A percentile compares a stretch with the other conserved stretches of the same genome.
These are phyloP conservation scores for Candida smagusa DNA, from an alignment of 1,139 yeast species.

Conservation along the genomic window DNA sequence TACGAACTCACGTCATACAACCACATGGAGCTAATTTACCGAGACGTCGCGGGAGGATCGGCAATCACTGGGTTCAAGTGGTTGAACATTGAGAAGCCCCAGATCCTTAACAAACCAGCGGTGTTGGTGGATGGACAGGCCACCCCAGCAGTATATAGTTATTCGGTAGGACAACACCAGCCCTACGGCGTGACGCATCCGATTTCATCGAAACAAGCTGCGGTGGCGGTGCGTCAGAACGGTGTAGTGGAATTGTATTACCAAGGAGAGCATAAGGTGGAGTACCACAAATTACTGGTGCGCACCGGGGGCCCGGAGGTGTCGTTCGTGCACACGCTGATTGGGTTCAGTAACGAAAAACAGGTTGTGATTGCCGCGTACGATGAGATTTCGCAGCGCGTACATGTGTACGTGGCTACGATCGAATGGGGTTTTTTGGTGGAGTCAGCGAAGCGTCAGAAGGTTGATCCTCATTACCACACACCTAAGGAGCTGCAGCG, in stretches of 20 bases:
- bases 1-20: conserved; percentile 47
- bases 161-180: conserved; percentile 56
- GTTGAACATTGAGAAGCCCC: conserved; percentile 67
- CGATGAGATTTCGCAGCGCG: conserved; percentile 34
- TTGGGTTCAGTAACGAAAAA: conserved; percentile 57
- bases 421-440: conserved; percentile 63
- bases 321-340: conserved; percentile 46
- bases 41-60: conserved; percentile 25
- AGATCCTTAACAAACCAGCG: conserved; percentile 54
- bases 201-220: conserved; percentile 64
- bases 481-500: conserved; percentile 45
- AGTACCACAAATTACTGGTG: conserved; percentile 40
- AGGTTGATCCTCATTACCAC: conserved; percentile 49
- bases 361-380: conserved; percentile 47
- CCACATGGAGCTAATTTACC: conserved; percentile 45
- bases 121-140: conserved; percentile 17
- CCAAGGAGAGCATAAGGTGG: conserved; percentile 62
- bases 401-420: conserved; percentile 45
- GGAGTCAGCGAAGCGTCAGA: conserved; percentile 47
- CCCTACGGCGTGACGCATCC: conserved; percentile 72
- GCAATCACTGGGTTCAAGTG: conserved; percentile 57
- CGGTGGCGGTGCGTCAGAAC: conserved; percentile 60
- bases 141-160: conserved; percentile 34
- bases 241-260: conserved; percentile 60
- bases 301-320: conserved; percentile 20